Percentiles rank a stretch among this genome's conserved stretches.
Evolutionary conservation across 352 stramenopile species (phyloP).

Genomic region (Phytophthora hybrid): DNA sequence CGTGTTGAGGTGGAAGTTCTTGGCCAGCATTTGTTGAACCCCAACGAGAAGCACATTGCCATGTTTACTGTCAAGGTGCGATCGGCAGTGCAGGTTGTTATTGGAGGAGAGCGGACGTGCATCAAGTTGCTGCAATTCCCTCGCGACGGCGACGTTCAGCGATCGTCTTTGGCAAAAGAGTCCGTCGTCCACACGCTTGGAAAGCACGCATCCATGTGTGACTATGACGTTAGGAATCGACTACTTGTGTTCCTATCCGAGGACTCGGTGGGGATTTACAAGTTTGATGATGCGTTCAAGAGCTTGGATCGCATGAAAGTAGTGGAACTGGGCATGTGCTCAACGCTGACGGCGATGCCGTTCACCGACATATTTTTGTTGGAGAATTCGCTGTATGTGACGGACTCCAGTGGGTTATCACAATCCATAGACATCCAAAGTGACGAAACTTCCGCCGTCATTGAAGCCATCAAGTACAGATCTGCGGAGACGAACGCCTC

Average conservation of each 20-base stretch:
- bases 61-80: background rate
- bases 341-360: background rate
- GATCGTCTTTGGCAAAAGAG: background rate
- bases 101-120: background rate
- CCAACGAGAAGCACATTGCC: background rate
- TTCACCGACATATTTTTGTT: background rate
- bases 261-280: conserved; percentile 2
- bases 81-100: background rate
- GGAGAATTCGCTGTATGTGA: background rate
- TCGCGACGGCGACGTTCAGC: background rate
- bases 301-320: background rate
- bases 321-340: background rate
- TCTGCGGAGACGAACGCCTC: background rate
- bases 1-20: background rate
- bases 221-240: background rate
- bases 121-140: background rate
- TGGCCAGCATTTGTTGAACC: background rate
- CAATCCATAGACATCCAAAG: background rate
- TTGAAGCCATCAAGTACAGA: background rate
- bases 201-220: background rate
- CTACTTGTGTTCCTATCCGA: background rate
- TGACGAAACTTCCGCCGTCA: background rate
- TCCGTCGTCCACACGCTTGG: background rate
- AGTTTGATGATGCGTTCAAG: conserved; percentile 1
- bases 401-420: background rate